Percentiles rank a stretch among this genome's conserved stretches.
These are phyloP conservation scores for Calonectria hongkongensis DNA, from an alignment of 2,329 filamentous ascomycete genomes.

Conservation along the genomic window DNA sequence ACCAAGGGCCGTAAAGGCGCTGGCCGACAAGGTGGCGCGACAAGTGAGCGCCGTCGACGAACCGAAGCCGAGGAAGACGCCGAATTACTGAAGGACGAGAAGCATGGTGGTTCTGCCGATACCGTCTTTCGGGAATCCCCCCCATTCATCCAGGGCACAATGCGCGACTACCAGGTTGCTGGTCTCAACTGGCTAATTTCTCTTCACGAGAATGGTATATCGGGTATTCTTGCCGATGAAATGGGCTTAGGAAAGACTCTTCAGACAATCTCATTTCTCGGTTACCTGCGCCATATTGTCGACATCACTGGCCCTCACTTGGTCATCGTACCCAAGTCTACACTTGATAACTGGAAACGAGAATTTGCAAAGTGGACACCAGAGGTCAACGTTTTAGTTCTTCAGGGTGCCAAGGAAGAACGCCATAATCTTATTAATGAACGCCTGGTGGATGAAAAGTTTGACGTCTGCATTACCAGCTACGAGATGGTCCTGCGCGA, in stretches of 20 bases:
- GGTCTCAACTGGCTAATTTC: constrained; percentile 99
- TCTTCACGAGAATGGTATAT: constrained; percentile 98
- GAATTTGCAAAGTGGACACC: constrained; percentile 97
- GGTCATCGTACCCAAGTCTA: constrained; percentile 95
- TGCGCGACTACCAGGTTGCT: constrained; percentile 97
- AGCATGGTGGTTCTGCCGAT: constrained; percentile 88
- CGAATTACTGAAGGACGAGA: constrained; percentile 90
- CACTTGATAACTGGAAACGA: constrained; percentile 97
- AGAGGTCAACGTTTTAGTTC: constrained; percentile 93
- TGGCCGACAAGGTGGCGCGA: constrained; percentile 88
- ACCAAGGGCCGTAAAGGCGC: constrained; percentile 82
- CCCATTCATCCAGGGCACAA: constrained; percentile 88
- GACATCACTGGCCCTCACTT: constrained; percentile 94
- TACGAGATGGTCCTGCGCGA: constrained; percentile 99
- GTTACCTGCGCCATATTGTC: constrained; percentile 93
- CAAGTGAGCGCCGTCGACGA: constrained; percentile 84
- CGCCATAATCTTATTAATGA: constrained; percentile 91
- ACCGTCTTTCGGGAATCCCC: constrained; percentile 97
- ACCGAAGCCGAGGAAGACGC: constrained; percentile 99
- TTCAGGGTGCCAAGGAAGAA: constrained; percentile 97
- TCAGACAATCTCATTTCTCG: constrained; percentile 97
- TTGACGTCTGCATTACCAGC: constrained; percentile 98
- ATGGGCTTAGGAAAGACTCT: constrained; percentile 99
- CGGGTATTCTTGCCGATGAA: constrained; percentile 96
- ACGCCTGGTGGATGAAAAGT: constrained; percentile 93